A percentile compares a stretch with the other conserved stretches of the same genome.
phyloP scores from a whole-genome alignment of 305 asterid species.

The Fraxinus paxiana region DNA sequence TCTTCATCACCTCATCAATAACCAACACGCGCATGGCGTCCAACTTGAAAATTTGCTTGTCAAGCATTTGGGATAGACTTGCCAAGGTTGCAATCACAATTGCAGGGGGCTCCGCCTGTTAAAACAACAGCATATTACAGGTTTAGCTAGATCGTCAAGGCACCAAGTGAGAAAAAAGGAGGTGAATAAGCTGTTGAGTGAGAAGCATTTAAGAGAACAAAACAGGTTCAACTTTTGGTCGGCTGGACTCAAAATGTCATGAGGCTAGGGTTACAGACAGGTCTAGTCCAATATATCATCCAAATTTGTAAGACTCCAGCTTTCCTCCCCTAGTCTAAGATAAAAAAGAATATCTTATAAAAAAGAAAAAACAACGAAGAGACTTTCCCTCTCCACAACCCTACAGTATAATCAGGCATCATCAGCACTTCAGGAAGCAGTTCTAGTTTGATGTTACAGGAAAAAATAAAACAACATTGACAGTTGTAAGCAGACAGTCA shows the following conservation, averaged over 20 bases:
- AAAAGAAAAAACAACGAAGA: neutral
- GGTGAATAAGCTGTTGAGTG: neutral
- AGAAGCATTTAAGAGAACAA: neutral
- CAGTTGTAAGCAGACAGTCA: slow-evolving; percentile 8
- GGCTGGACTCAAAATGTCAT: neutral
- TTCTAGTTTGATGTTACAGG: neutral
- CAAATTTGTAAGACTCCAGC: neutral
- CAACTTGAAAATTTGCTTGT: slow-evolving; percentile 64
- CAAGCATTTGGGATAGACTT: slow-evolving; percentile 83
- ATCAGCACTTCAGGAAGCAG: neutral
- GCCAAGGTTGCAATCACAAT: slow-evolving; percentile 82
- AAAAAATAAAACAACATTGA: neutral
- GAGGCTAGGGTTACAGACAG: neutral
- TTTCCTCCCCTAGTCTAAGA: neutral
- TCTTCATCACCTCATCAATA: slow-evolving; percentile 76
- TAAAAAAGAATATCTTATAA: slow-evolving; percentile 7
- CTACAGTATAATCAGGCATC: slow-evolving; percentile 1
- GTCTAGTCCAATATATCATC: slow-evolving; percentile 1
- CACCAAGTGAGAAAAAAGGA: neutral
- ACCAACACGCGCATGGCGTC: slow-evolving; percentile 76
- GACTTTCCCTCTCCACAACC: neutral
- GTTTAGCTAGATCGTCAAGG: slow-evolving; percentile 1
- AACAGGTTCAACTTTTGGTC: slow-evolving; percentile 1
- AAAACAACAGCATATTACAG: slow-evolving; percentile 22
- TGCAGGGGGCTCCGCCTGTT: slow-evolving; percentile 85